These are phyloP conservation scores for Acanthamoeba sp. DNA, from an alignment of 208 protist species.

Conservation along the genomic window DNA sequence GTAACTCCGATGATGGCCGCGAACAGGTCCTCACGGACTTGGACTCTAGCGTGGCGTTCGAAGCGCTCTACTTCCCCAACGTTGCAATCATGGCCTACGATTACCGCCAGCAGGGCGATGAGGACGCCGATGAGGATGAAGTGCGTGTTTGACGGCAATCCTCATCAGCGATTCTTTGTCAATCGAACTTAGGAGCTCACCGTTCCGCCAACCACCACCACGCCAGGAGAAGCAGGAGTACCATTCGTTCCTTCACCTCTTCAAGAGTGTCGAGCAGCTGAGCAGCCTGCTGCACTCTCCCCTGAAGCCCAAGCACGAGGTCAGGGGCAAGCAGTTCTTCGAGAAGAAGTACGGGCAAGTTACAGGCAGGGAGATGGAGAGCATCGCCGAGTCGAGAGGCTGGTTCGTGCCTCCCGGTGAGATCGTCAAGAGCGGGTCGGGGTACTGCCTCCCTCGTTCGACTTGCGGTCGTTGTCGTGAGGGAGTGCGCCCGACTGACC, in stretches of 20 bases:
- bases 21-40: constrained; percentile 66
- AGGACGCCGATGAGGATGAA: constrained; percentile 2
- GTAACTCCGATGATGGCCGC: no score
- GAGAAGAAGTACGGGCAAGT: constrained; percentile 68
- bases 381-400: constrained; percentile 61
- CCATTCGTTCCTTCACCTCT: constrained; percentile 68
- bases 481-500: no score
- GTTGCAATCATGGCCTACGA: constrained; percentile 66
- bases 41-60: constrained; percentile 73
- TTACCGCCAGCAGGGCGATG: constrained; percentile 25
- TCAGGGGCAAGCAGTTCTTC: constrained; percentile 69
- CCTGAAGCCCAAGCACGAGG: neutral
- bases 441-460: neutral
- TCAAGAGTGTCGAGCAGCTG: constrained; percentile 42
- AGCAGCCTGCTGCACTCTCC: constrained; percentile 40
- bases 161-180: no score
- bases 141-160: neutral
- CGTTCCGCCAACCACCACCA: no score
- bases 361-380: constrained; percentile 47
- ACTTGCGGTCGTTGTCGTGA: neutral
- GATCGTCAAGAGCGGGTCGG: neutral
- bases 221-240: constrained; percentile 65
- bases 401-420: constrained; percentile 33
- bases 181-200: neutral
- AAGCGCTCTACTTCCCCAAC: constrained; percentile 73